A percentile compares a stretch with the other conserved stretches of the same genome.
These are phyloP conservation scores for Onygenales sp. DNA, from an alignment of 2,329 filamentous ascomycete genomes.

Conservation along the genomic window DNA sequence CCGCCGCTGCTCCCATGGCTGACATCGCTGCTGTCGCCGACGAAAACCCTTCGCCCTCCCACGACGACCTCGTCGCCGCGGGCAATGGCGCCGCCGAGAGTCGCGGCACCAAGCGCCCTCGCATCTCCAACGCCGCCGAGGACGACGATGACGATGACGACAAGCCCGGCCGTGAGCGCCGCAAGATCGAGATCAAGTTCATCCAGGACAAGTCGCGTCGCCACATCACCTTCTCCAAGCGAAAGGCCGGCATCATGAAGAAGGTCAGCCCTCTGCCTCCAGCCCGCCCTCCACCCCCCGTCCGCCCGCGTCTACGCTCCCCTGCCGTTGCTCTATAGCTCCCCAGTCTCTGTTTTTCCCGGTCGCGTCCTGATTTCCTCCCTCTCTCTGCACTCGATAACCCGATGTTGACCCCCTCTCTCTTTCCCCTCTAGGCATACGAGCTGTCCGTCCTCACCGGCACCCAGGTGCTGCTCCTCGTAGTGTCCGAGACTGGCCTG, in stretches of 20 bases:
- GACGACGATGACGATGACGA: constrained; percentile 97
- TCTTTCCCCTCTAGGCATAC: constrained; percentile 59
- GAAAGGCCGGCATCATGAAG: constrained; percentile 99
- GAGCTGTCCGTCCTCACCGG: constrained; percentile 95
- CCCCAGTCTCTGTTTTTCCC: constrained; percentile 3
- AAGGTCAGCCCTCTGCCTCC: constrained; percentile 59
- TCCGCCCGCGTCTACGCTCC: neutral
- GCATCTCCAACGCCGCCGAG: constrained; percentile 67
- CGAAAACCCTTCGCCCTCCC: constrained; percentile 63
- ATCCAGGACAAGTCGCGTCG: constrained; percentile 99
- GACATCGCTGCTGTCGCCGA: constrained; percentile 73
- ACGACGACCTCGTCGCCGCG: constrained; percentile 54
- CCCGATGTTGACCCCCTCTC: neutral
- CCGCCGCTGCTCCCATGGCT: constrained; percentile 46
- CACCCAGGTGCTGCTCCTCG: constrained; percentile 90
- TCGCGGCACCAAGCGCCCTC: constrained; percentile 83
- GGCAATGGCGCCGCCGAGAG: constrained; percentile 64
- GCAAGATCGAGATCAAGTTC: constrained; percentile 99
- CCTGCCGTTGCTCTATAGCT: neutral
- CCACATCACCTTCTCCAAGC: constrained; percentile 99
- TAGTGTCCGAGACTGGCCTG: constrained; percentile 92
- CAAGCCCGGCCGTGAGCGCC: constrained; percentile 92
- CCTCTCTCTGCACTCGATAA: neutral
- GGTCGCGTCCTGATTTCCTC: neutral
- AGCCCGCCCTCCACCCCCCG: neutral